Evolutionary conservation across 1,284 basidiomycete species (phyloP), one percentile per base, ranked within the genome.

Genomic region (Hypsizygus ulmarius): DNA sequence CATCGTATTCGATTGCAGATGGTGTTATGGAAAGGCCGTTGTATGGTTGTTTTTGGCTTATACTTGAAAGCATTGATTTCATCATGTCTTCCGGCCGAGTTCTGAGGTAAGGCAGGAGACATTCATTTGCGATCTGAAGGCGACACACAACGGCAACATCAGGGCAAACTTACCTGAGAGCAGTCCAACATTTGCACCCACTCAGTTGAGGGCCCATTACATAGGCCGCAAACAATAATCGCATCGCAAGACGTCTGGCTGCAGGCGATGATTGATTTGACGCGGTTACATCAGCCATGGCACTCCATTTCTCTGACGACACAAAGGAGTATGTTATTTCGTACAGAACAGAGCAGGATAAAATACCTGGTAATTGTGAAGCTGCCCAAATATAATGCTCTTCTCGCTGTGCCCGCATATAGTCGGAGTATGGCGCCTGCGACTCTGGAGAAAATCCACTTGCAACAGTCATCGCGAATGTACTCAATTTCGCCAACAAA

Each of bases 321-420:
- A 29, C 8, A 32, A 54, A 41, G 43, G 39, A 25, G 39, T 33
- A 9, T n/a, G 18, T 9, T 39, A 19, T 3, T 12, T 25, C 39
- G n/a, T 19, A 42, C n/a, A 34, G 27, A 25, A 15, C 35, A 30
- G 34, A 32, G 30, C 38, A n/a, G n/a, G 32, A 29, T 25, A 3
- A 45, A 57, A 65, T 52, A 84, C 87, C 72, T 47, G 87, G 86
- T 12, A 90, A 63, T 54, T 88, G 85, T 14, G 75, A 66, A 1
- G 81, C 79, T 36, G 82, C 82, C 34, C 71, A 71, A 25, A 87
- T 59, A 44, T 63, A 65, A 48, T 80, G 75, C 14, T 78, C 72
- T 29, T 77, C 71, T 46, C 68, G 69, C 40, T 77, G 73, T 25
- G 53, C 61, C 45, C 55, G 59, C 47, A 83, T 58, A 41, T 59